Evolutionary conservation across 257 asterid species (phyloP).

Genomic region (Mentha longifolia): DNA sequence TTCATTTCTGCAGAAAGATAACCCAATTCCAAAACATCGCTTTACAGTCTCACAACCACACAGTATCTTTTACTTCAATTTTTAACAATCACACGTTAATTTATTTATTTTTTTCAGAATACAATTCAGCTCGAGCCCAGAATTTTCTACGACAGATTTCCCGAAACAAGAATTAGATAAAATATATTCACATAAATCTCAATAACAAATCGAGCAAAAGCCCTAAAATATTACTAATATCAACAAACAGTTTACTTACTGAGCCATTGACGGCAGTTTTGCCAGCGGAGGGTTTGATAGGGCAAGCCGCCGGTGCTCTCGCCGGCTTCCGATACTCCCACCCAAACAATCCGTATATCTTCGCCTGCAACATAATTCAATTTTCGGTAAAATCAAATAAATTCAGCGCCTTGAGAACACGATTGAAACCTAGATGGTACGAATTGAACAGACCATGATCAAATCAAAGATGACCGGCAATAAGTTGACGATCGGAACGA

Average conservation of each 20-base stretch:
- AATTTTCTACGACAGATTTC: neutral
- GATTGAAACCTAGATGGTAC: constrained; percentile 22
- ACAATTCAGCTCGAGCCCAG: neutral
- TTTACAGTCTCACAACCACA: neutral
- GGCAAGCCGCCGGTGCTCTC: constrained; percentile 91
- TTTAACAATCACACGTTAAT: no score
- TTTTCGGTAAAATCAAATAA: constrained; percentile 14
- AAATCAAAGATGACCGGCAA: constrained; percentile 80
- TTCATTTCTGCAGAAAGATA: constrained; percentile 8
- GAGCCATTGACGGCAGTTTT: constrained; percentile 47
- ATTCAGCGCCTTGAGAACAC: constrained; percentile 1
- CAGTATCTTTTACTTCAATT: no score
- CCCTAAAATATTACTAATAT: neutral
- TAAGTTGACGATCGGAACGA: constrained; percentile 87
- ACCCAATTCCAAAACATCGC: constrained; percentile 5
- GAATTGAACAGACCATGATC: constrained; percentile 60
- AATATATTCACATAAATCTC: constrained; percentile 7
- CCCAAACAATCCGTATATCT: constrained; percentile 72
- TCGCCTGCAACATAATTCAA: constrained; percentile 56
- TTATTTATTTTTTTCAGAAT: neutral
- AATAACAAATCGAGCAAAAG: constrained; percentile 25
- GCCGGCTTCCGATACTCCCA: constrained; percentile 91
- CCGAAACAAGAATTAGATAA: neutral
- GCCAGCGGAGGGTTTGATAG: constrained; percentile 65
- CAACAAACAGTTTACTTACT: constrained; percentile 53